Percentiles rank a stretch among this genome's conserved stretches.
Conservation (phyloP, 208 protist species). For the Leishmania gerbilli region DNA sequence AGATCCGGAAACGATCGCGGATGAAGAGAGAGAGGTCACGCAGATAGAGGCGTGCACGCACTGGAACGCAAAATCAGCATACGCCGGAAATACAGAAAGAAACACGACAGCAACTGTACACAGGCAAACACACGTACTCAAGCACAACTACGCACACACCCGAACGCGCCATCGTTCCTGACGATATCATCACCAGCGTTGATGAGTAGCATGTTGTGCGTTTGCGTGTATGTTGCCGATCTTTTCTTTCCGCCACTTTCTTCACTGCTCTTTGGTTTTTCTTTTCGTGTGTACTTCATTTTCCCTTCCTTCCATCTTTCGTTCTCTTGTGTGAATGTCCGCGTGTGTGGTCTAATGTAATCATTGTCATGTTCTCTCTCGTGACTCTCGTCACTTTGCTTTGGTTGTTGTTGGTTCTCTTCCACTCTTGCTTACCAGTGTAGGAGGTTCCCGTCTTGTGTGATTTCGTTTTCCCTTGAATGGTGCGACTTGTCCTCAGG, state of each 20-base stretch:
- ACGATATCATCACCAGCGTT: background rate
- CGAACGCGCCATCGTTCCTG: background rate
- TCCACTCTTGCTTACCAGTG: background rate
- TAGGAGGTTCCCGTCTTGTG: background rate
- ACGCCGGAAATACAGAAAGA: background rate
- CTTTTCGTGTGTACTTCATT: background rate
- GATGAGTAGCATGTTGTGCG: background rate
- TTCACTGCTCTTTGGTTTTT: background rate
- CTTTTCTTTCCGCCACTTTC: background rate
- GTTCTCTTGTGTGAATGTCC: background rate
- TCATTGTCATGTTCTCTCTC: background rate
- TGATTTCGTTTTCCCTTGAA: background rate
- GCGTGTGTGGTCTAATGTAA: background rate
- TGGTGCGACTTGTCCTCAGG: background rate
- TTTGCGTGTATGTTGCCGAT: background rate
- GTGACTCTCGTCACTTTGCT: background rate
- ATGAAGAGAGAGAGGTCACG: background rate
- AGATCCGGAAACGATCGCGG: background rate
- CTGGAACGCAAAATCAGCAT: background rate
- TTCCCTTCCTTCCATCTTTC: background rate
- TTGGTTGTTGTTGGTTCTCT: background rate
- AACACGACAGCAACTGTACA: background rate
- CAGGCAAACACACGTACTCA: background rate
- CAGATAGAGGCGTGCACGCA: background rate
- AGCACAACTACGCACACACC: background rate